Evolutionary conservation across 176 grass and related monocot species (phyloP), one percentile per base, ranked within the genome.

Genomic region (Eleusine coracana): DNA sequence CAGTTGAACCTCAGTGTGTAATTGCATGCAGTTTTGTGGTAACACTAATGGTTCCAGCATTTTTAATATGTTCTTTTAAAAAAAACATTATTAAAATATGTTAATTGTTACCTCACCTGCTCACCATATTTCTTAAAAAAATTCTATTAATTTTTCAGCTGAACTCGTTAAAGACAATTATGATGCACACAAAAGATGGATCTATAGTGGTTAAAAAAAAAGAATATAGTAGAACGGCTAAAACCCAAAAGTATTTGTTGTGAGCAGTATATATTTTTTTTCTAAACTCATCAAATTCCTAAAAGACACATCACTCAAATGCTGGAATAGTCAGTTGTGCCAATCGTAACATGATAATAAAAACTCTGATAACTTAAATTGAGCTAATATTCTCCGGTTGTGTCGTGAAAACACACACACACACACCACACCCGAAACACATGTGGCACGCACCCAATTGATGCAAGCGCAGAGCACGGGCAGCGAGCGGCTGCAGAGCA

Each of bases 391-490:
- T 28, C 12, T 21, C 56, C 56, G 3, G 2, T 6, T 56, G 0
- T 56, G 17, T 0, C 4, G 38, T 6, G 10, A 59, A 13, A 76
- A 65, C 10, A 23, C 5, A 1, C 1, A 9, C 7, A 45, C 7
- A 9, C 10, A 52, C 11, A 4, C 1, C 0, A 29, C 11, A 4
- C 1, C 0, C 20, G 11, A 20, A 16, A 66, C 29, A 1, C 42
- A 79, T 51, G 29, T 12, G 25, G 25, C 46, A 39, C 3, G 9
- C 27, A 5, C 27, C n/a, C 25, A 62, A 29, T 29, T 73, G 76
- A 17, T 39, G 78, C 59, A 7, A 37, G 10, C 77, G 70, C 61
- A 28, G 50, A 75, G 5, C 5, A 29, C 21, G 77, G 84, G 67
- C 60, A 48, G 46, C 27, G 44, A 25, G 17, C 42, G 51, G 66